Evolutionary conservation across 805 yeast species (phyloP).

Genomic region (Schwanniomyces pseudopolymorphus): DNA sequence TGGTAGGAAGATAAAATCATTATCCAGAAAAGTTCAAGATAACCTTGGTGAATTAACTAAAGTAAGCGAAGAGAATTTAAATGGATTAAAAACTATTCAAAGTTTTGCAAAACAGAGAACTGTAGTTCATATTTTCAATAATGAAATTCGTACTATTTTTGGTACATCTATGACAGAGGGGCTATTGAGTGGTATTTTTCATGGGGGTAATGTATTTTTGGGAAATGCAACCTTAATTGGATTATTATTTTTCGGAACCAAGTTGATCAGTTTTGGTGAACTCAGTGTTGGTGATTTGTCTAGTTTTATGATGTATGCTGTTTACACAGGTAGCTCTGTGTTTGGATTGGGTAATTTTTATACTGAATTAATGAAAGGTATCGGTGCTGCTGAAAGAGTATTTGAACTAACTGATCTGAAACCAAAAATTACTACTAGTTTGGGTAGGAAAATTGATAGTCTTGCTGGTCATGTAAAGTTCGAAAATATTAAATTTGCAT

Average conservation of each 20-base stretch:
- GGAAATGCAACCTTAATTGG: conserved; percentile 83
- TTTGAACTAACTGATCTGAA: conserved; percentile 82
- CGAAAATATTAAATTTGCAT: conserved; percentile 62
- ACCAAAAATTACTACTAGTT: conserved; percentile 66
- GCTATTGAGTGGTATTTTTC: conserved; percentile 68
- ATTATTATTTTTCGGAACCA: conserved; percentile 75
- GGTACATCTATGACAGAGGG: conserved; percentile 80
- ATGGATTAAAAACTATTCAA: conserved; percentile 84
- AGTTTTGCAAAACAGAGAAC: conserved; percentile 81
- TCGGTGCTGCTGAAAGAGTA: conserved; percentile 90
- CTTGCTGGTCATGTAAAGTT: conserved; percentile 60
- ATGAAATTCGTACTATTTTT: conserved; percentile 64
- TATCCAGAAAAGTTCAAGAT: conserved; percentile 77
- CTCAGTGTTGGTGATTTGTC: conserved; percentile 86
- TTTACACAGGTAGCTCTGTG: conserved; percentile 89
- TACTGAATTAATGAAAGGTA: conserved; percentile 94
- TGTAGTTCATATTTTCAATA: conserved; percentile 74
- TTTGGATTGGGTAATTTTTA: conserved; percentile 89
- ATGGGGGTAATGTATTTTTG: conserved; percentile 76
- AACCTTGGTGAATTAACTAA: conserved; percentile 84
- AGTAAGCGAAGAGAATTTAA: conserved; percentile 87
- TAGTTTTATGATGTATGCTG: conserved; percentile 93
- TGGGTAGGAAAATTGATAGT: conserved; percentile 51
- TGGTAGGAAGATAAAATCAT: conserved; percentile 72
- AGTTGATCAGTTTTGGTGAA: conserved; percentile 74